Percentiles rank a stretch among this genome's conserved stretches.
Evolutionary conservation across 495 filamentous ascomycete genomes (phyloP).

Genomic region (Penicillium silybi): DNA sequence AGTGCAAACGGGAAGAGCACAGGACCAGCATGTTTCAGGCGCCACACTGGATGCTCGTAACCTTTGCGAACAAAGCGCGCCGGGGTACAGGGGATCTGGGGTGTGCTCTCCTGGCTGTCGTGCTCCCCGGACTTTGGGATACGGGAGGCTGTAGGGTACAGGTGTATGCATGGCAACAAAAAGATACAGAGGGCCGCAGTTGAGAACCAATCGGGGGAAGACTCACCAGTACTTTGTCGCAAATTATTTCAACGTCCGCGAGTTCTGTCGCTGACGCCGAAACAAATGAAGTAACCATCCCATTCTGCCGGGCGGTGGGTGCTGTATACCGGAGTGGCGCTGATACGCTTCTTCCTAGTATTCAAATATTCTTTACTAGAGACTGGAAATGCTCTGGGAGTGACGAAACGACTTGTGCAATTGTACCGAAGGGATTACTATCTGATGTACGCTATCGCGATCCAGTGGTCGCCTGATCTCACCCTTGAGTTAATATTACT

Average conservation of each 20-base stretch:
- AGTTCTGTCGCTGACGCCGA: constrained; percentile 14
- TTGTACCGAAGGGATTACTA: too few species aligned
- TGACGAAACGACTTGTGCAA: too few species aligned
- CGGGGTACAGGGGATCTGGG: constrained; percentile 16
- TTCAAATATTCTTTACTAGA: too few species aligned
- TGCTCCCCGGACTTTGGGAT: constrained; percentile 10
- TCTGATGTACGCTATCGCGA: too few species aligned
- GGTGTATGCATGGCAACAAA: constrained; percentile 3
- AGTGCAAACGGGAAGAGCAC: constrained; percentile 37
- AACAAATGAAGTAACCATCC: constrained; percentile 23
- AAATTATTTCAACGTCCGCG: constrained; percentile 9
- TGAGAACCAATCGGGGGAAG: not conserved
- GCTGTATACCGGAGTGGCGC: not conserved
- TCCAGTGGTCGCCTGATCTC: too few species aligned
- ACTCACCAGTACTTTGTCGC: constrained; percentile 22
- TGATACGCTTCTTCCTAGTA: not conserved
- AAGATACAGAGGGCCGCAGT: not conserved
- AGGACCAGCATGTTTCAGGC: constrained; percentile 26
- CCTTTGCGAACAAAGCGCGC: constrained; percentile 27
- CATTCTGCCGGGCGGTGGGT: constrained; percentile 25
- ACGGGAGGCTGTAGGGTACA: not conserved
- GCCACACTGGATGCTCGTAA: constrained; percentile 21
- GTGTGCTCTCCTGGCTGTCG: constrained; percentile 13
- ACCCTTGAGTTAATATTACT: too few species aligned
- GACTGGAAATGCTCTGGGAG: too few species aligned